Evolutionary conservation across 2,329 filamentous ascomycete species (phyloP).

Genomic region (Anisogramma anomala): DNA sequence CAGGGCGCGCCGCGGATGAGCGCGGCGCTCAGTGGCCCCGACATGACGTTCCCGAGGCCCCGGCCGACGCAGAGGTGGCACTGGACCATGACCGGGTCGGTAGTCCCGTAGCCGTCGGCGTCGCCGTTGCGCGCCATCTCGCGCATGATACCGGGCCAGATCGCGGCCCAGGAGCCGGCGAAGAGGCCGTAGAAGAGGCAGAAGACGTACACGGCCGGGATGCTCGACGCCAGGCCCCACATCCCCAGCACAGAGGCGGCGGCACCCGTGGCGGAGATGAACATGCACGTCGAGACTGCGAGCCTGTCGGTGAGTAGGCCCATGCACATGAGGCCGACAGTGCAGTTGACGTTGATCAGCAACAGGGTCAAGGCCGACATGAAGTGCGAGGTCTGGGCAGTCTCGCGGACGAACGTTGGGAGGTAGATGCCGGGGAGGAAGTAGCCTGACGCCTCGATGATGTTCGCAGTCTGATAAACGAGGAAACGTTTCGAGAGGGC

Average conservation of each 20-base stretch:
- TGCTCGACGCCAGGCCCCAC: slow-evolving; percentile 46
- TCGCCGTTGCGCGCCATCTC: slow-evolving; percentile 25
- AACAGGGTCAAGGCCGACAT: slow-evolving; percentile 44
- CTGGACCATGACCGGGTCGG: slow-evolving; percentile 43
- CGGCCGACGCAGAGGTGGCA: slow-evolving; percentile 45
- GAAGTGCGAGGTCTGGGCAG: slow-evolving; percentile 33
- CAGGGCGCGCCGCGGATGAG: slow-evolving; percentile 35
- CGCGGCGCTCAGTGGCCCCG: slow-evolving; percentile 43
- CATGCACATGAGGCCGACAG: slow-evolving; percentile 46
- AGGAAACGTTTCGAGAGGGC: slow-evolving; percentile 40
- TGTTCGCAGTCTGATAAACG: slow-evolving; percentile 44
- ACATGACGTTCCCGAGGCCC: slow-evolving; percentile 48
- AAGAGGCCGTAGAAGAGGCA: slow-evolving; percentile 55
- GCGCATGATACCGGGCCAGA: slow-evolving; percentile 47
- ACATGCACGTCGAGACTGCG: slow-evolving; percentile 39
- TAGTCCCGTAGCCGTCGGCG: slow-evolving; percentile 12
- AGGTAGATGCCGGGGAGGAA: slow-evolving; percentile 53
- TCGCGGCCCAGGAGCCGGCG: slow-evolving; percentile 49
- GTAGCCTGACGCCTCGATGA: slow-evolving; percentile 48
- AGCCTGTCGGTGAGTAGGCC: slow-evolving; percentile 43
- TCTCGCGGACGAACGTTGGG: slow-evolving; percentile 39
- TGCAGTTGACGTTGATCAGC: slow-evolving; percentile 46
- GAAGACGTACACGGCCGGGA: slow-evolving; percentile 46
- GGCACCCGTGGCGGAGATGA: slow-evolving; percentile 45
- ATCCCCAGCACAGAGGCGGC: slow-evolving; percentile 44